A percentile compares a stretch with the other conserved stretches of the same genome.
These are phyloP conservation scores for Colletotrichum incanum DNA, from an alignment of 2,329 filamentous ascomycete genomes.

Conservation along the genomic window DNA sequence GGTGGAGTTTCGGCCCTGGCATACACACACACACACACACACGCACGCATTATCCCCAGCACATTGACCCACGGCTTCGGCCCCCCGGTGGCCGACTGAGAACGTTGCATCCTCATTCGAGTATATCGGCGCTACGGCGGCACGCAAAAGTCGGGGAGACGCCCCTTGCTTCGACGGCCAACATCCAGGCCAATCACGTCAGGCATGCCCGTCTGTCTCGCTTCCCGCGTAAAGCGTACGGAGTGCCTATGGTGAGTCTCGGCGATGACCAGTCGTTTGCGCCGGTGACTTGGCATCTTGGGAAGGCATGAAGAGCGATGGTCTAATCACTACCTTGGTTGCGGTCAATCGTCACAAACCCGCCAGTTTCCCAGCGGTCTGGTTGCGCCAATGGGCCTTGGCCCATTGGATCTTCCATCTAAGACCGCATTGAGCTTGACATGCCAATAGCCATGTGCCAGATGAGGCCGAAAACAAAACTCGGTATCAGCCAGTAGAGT, in stretches of 20 bases:
- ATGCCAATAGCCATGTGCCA: neutral
- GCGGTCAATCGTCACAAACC: too few species aligned
- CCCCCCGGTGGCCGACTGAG: conserved; percentile 1
- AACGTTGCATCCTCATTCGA: conserved; percentile 5
- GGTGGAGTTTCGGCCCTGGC: neutral
- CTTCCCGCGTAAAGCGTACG: neutral
- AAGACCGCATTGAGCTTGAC: neutral
- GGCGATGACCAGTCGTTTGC: too few species aligned
- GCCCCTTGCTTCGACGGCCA: neutral
- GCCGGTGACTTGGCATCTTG: neutral
- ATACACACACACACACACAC: too few species aligned
- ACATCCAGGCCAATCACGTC: neutral
- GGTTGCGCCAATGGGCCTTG: too few species aligned
- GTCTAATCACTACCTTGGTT: too few species aligned
- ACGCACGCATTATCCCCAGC: too few species aligned
- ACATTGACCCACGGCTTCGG: conserved; percentile 9
- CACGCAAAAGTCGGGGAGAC: neutral
- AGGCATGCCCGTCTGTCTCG: neutral
- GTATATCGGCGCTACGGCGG: conserved; percentile 3
- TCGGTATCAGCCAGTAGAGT: too few species aligned
- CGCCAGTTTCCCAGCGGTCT: too few species aligned
- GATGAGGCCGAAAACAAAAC: neutral
- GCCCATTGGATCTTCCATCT: too few species aligned
- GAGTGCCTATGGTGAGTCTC: neutral
- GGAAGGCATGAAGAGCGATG: neutral